Conservation (phyloP, 1,139 yeast species). For the Debaryomyces nepalensis region DNA sequence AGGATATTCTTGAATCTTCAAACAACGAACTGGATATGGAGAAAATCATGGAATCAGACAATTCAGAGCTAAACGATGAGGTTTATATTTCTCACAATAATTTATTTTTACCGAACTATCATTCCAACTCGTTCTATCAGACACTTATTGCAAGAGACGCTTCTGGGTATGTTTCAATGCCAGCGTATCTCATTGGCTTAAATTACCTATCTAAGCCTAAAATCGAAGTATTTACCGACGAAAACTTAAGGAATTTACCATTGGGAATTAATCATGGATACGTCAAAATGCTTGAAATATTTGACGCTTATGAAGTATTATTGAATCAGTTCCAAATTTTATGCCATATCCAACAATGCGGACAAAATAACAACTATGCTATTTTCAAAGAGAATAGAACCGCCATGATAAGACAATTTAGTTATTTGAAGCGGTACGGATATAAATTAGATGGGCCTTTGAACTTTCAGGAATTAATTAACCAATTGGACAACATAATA, state of each 20-base stretch:
- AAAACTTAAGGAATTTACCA: constrained; percentile 17
- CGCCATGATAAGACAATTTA: constrained; percentile 18
- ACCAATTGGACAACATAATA: constrained; percentile 23
- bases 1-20: constrained; percentile 21
- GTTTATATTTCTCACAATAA: constrained; percentile 45
- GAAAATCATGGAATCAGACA: constrained; percentile 5
- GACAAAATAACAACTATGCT: not conserved
- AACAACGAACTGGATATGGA: constrained; percentile 10
- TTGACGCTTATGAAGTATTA: constrained; percentile 30
- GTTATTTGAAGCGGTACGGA: constrained; percentile 39
- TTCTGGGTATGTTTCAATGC: constrained; percentile 38
- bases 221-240: constrained; percentile 16
- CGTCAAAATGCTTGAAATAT: constrained; percentile 29
- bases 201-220: constrained; percentile 31
- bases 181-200: constrained; percentile 39
- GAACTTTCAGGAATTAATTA: constrained; percentile 21
- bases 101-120: constrained; percentile 39
- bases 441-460: constrained; percentile 42
- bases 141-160: constrained; percentile 42
- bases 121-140: constrained; percentile 40
- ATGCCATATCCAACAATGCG: constrained; percentile 25
- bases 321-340: constrained; percentile 48
- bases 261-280: constrained; percentile 38
- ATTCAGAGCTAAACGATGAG: constrained; percentile 24
- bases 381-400: constrained; percentile 4